Conservation (phyloP, 2,329 filamentous ascomycete genomes). For the Arthrobotrys entomopaga region DNA sequence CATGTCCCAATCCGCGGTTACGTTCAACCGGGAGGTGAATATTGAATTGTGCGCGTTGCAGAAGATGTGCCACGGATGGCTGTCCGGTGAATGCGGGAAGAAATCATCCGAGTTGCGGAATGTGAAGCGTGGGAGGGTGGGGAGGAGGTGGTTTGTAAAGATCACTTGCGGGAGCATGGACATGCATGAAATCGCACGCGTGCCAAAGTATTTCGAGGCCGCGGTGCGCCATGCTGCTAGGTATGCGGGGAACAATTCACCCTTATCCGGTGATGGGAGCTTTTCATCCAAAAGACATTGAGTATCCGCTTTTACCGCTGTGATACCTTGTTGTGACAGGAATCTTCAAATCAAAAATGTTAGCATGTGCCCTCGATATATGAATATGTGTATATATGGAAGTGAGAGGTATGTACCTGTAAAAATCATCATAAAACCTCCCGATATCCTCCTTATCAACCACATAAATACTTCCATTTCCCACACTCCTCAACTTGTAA, state of each 20-base stretch:
- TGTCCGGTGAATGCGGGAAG: conserved; percentile 81
- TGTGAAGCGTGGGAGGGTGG: conserved; percentile 37
- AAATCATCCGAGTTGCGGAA: conserved; percentile 84
- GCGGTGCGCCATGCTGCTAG: conserved; percentile 87
- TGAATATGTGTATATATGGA: conserved; percentile 5
- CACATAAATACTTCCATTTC: conserved; percentile 66
- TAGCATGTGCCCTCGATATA: not conserved
- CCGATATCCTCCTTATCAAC: conserved; percentile 73
- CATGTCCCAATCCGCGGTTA: conserved; percentile 79
- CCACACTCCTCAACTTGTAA: conserved; percentile 77
- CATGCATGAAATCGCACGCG: conserved; percentile 90
- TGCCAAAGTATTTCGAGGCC: conserved; percentile 79
- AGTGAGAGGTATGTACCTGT: conserved; percentile 63
- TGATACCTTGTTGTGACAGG: conserved; percentile 76
- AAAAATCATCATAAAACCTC: conserved; percentile 90
- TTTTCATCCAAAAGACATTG: conserved; percentile 86
- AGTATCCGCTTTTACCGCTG: conserved; percentile 90
- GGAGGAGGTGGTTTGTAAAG: conserved; percentile 65
- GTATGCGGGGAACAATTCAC: conserved; percentile 76
- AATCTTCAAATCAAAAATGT: conserved; percentile 67
- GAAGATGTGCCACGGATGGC: conserved; percentile 95
- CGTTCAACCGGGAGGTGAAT: conserved; percentile 83
- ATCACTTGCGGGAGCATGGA: conserved; percentile 86
- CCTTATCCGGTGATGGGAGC: conserved; percentile 74
- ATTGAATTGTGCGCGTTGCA: conserved; percentile 90